phyloP scores from a whole-genome alignment of 1,284 basidiomycete species.

The Leccinum subrobustum region DNA sequence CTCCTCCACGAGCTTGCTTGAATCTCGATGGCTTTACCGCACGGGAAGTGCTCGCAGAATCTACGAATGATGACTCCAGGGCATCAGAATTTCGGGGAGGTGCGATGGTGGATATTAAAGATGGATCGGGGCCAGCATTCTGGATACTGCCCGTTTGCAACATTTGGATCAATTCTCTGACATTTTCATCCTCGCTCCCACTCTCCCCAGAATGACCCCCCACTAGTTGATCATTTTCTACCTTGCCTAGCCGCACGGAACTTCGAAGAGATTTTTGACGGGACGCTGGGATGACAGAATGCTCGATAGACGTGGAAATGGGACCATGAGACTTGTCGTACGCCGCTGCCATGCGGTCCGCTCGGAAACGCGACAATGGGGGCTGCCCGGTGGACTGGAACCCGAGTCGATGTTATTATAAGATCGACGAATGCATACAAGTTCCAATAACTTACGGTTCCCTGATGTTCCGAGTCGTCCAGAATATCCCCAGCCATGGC shows the following conservation, averaged over 20 bases:
- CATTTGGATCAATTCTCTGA: conserved; percentile 55
- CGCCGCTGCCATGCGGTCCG: conserved; percentile 47
- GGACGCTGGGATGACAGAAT: conserved; percentile 50
- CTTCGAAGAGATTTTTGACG: conserved; percentile 51
- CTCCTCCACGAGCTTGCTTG: conserved; percentile 30
- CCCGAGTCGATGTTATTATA: background rate
- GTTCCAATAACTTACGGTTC: conserved; percentile 40
- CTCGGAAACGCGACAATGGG: conserved; percentile 61
- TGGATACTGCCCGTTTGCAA: conserved; percentile 56
- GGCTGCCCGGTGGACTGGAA: conserved; percentile 39
- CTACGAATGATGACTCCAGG: background rate
- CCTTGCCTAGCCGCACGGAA: conserved; percentile 59
- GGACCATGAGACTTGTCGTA: conserved; percentile 39
- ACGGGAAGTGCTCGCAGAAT: background rate
- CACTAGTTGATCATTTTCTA: conserved; percentile 55
- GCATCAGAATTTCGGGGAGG: background rate
- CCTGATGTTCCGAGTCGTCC: conserved; percentile 41
- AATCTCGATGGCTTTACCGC: conserved; percentile 37
- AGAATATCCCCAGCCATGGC: conserved; percentile 51
- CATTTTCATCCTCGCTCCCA: conserved; percentile 53
- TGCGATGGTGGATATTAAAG: conserved; percentile 1
- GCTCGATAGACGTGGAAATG: conserved; percentile 43
- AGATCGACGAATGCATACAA: background rate
- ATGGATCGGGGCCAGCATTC: conserved; percentile 48
- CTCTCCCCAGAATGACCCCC: conserved; percentile 56